Evolutionary conservation across 371 early-diverging fungal genomes (phyloP), one percentile per base, ranked within the genome.

Genomic region (Mortierella sp.): DNA sequence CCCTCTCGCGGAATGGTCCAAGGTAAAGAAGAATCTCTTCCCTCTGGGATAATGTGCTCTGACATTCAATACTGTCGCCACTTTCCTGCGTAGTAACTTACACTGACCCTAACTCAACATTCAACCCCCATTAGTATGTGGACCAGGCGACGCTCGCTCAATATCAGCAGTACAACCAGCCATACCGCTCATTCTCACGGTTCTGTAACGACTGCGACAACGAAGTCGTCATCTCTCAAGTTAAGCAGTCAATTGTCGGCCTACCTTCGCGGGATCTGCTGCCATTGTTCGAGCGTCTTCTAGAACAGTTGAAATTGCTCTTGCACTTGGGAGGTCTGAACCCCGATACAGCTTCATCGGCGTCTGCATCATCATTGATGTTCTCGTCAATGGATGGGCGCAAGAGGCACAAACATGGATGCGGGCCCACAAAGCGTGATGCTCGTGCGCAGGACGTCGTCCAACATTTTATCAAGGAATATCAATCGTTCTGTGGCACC

Each of bases 121-220:
- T 31, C 38, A 31, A 58, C 14, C 76, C n/a, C 31, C 38, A 31
- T 10, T 83, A 90, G 90, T 89, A 90, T 73, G 90, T 89, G 11
- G 89, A 89, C 50, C 79, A 78, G 52, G 71, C 78, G 45, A 88
- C 80, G 24, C 76, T 91, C 8, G 90, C 90, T 7, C 90, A 89
- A 16, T 94, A 93, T 79, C 89, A 91, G 34, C 90, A 84, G 34
- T 94, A 90, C 80, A 94, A 94, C 75, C 89, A 89, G 74, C 94
- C 94, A 19, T 94, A 91, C 72, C 91, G 93, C 19, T 91, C 91
- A n/a, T 92, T 92, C 74, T 89, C 92, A 10, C 86, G 92, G 28
- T 92, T 89, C 80, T 94, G 94, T 79, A 88, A 89, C 31, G 84
- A 88, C n/a, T 94, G 94, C 80, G 92, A 90, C 72, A 89, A 90